A percentile compares a stretch with the other conserved stretches of the same genome.
Evolutionary conservation across 2,329 filamentous ascomycete species (phyloP).

Genomic region (Talaromyces rugulosus): DNA sequence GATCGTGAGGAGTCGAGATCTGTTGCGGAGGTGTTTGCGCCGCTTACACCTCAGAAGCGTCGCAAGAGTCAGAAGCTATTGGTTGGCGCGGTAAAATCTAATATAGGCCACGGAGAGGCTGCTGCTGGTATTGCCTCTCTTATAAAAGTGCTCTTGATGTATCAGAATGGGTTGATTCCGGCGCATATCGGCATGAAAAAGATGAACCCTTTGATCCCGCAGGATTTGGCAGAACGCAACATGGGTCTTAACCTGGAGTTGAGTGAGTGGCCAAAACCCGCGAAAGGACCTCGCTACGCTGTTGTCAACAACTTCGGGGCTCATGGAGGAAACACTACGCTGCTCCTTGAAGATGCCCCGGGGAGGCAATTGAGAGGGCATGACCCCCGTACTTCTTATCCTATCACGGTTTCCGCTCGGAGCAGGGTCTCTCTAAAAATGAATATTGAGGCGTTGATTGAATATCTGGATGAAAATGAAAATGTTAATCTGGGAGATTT

Average conservation of each 20-base stretch:
- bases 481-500: slow-evolving; percentile 51
- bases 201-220: slow-evolving; percentile 45
- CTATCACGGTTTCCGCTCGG: slow-evolving; percentile 55
- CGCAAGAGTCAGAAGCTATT: slow-evolving; percentile 51
- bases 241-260: slow-evolving; percentile 44
- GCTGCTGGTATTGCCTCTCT: slow-evolving; percentile 48
- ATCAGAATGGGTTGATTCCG: slow-evolving; percentile 29
- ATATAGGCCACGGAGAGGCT: slow-evolving; percentile 60
- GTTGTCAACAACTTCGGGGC: slow-evolving; percentile 67
- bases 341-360: slow-evolving; percentile 36
- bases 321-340: slow-evolving; percentile 62
- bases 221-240: slow-evolving; percentile 39
- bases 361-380: slow-evolving; percentile 22
- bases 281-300: slow-evolving; percentile 31
- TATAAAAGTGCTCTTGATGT: slow-evolving; percentile 33
- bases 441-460: slow-evolving; percentile 39
- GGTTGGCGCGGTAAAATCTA: slow-evolving; percentile 61
- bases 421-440: slow-evolving; percentile 37
- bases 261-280: slow-evolving; percentile 32
- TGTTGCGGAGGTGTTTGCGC: slow-evolving; percentile 38
- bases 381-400: slow-evolving; percentile 53
- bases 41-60: slow-evolving; percentile 50
- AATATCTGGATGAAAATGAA: slow-evolving; percentile 2
- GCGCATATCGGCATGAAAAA: slow-evolving; percentile 34
- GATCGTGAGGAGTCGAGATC: slow-evolving; percentile 41